Evolutionary conservation across 2,329 filamentous ascomycete species (phyloP), one percentile per base, ranked within the genome.

Genomic region (Lachnellula suecica): DNA sequence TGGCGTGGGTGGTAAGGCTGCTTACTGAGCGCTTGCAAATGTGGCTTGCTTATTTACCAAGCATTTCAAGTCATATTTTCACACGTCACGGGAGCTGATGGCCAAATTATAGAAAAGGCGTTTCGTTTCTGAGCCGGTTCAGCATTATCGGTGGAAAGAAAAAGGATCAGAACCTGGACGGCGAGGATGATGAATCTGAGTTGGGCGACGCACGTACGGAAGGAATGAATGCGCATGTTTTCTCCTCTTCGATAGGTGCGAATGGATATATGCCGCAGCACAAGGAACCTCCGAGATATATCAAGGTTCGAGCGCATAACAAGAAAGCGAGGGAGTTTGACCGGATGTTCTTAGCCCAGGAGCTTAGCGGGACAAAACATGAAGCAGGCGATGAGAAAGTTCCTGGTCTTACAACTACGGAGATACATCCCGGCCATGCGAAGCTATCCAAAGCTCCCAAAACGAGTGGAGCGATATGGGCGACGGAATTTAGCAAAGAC

Each of bases 401-500:
- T 10, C 58, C 62, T 19, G 58, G 56, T 20, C 46, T 61, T 19
- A 60, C 60, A 15, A 55, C 53, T 17, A 44, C 59, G 11, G 63
- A 64, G 29, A 29, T 57, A 29, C 24, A 41, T 1, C 43, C 73
- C 7, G 77, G 57, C 60, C 24, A 52, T 7, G 40, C 58, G 3
- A 63, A 62, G 49, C 20, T 59, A 29, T 56, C 62, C 11, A 66
- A 66, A 48, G 41, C 57, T 9, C 44, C 52, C 11, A 66, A 62
- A 22, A 47, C 56, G 8, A 53, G 76, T 34, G 81, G 88, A 54
- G 91, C 94, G 0, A 85, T 96, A 29, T 99, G 94, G 94, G 87
- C 93, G 0, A 83, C 90, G 58, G 89, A 94, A 64, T 97, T 97
- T 65, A 97, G 93, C 65, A 87, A 87, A 54, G 93, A 97, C 72